Base-by-base conservation (phyloP, 352 stramenopile species). In the Phytopythium ostracodes region DNA sequence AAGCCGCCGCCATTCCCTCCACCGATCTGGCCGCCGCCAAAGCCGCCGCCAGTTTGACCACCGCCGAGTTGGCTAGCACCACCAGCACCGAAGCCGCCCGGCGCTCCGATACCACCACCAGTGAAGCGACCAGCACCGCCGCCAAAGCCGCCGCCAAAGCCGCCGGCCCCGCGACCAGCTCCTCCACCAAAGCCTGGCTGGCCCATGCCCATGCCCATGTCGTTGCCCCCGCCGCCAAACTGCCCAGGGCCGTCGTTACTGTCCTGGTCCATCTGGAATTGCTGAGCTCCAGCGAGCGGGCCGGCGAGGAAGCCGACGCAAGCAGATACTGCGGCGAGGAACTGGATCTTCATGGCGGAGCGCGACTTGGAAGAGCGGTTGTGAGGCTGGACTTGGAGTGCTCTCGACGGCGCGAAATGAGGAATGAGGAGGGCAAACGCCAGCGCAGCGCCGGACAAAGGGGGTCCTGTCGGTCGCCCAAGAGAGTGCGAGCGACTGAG, bases 301-400 rank as follows among this genome's bases (percentile, higher is more conserved):
- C 36, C 40, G 27, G 22, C 10, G 9, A 63, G 31, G 17, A 49
- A 11, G 20, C 57, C 57, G n/a, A 56, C 20, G 33, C 20, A 46
- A 18, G 35, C 52, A 18, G 33, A 35, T 12, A 35, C 38, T 5
- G 22, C 22, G 10, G n/a, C 25, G 22, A 59, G 14, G 53, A 46
- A 4, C 33, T 22, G 31, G 52, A 46, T 22, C 53, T 59, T 59
- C 53, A 59, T 59, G 53, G 14, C 25, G 44, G 42, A 7, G 4
- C 29, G 7, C 42, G 10, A 11, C 6, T 24, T 4, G 17, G 22
- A 25, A 3, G 20, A 43, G 36, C 22, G 9, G 27, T 43, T 17
- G 33, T 27, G 35, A 49, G 35, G 29, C 53, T 44, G 49, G 53
- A 25, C 25, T 54, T 54, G 35, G n/a, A 24, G 35, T 47, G 35